These are phyloP conservation scores for Pseudopyrenochaeta lycopersici DNA, from an alignment of 2,329 filamentous ascomycete genomes.

Conservation along the genomic window DNA sequence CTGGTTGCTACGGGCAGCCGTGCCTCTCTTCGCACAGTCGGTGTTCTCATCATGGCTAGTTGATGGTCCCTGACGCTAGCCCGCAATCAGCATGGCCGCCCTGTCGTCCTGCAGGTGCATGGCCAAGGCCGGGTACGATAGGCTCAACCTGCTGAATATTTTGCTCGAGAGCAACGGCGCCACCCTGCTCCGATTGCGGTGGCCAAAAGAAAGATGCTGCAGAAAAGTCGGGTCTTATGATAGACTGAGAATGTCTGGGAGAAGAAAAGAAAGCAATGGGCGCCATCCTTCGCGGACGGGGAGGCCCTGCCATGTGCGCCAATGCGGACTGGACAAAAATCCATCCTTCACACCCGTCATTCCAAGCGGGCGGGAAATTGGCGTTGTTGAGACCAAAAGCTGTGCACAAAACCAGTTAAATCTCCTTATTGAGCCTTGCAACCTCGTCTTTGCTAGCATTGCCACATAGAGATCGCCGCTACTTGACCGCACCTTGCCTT, in stretches of 20 bases:
- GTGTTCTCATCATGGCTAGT: background rate
- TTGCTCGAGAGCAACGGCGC: constrained; percentile 18
- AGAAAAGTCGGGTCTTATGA: background rate
- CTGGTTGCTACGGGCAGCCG: background rate
- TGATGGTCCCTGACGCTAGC: constrained; percentile 19
- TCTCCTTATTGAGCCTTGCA: constrained; percentile 22
- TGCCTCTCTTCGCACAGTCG: background rate
- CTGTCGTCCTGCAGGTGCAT: constrained; percentile 14
- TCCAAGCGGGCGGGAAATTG: constrained; percentile 27
- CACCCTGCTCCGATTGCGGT: constrained; percentile 23
- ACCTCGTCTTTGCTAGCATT: constrained; percentile 33
- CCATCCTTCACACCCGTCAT: constrained; percentile 7
- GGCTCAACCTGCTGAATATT: constrained; percentile 18
- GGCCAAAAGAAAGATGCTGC: constrained; percentile 3
- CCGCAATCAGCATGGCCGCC: background rate
- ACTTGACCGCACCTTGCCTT: constrained; percentile 48
- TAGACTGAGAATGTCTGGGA: background rate
- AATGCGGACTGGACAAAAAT: constrained; percentile 11
- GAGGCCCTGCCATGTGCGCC: background rate
- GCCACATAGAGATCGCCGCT: constrained; percentile 44
- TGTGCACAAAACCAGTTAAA: constrained; percentile 37
- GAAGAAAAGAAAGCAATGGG: background rate
- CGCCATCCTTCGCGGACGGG: background rate
- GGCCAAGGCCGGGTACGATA: constrained; percentile 19
- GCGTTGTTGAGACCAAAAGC: constrained; percentile 37